Evolutionary conservation across 768 basidiomycete species (phyloP), one percentile per base, ranked within the genome.

Genomic region (Hebeloma cylindrosporum): DNA sequence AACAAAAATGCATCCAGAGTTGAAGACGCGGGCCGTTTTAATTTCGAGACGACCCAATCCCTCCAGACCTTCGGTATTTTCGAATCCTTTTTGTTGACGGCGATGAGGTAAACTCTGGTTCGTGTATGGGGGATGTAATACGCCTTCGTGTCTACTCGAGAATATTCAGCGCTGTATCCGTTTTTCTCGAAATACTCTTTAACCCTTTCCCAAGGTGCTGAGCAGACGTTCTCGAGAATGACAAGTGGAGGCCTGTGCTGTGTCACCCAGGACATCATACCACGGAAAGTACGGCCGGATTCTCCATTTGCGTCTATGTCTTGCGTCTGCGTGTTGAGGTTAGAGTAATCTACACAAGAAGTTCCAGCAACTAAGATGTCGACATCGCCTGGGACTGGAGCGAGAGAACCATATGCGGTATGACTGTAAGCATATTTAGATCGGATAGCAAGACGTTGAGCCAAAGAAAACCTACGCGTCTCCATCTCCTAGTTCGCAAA

Each of bases 321-420:
- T 62, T 97, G 91, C 62, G 91, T 91, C 60, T 89, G 79, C 54
- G 87, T 93, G 63, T 97, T 97, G 46, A 97, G 77, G 58, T 86
- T 91, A n/a, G 94, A 96, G 55, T 95, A 96, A 60, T 96, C 94
- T 52, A 96, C 93, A 50, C 94, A 97, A 16, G 93, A 95, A 1
- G 94, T 97, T 22, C 94, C 94, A 2, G 94, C 94, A 46, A 97
- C 78, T 21, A 95, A 75, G 43, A 96, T 71, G 62, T 96, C 93
- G 21, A 91, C 89, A 51, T 94, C 82, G 9, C 91, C 92, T 0
- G 94, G 94, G 3, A 97, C 93, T 23, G 80, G 73, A 3, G 80
- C 89, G 26, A 87, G 68, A 9, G 91, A 80, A 3, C 94, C 94
- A 61, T 97, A 97, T 0, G 93, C 94, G 0, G 93, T 97, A 45